Base-by-base conservation (phyloP, 768 basidiomycete genomes). In the Calocera viscosa region DNA sequence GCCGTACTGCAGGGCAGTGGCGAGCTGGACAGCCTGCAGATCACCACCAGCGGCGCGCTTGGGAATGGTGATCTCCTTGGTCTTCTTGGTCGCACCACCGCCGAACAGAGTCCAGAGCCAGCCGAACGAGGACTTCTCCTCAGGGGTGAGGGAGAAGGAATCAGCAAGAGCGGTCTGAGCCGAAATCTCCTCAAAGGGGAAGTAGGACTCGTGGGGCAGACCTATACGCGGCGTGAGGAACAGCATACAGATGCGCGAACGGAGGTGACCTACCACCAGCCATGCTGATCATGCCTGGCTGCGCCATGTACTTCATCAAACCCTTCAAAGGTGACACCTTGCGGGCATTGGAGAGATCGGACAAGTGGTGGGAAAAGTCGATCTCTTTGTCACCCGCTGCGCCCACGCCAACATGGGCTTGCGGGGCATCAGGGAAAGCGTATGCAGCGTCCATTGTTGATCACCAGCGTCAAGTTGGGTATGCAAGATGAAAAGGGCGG, bases 311-410 rank as follows among this genome's bases (percentile, higher is more conserved):
- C 74, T 83, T 84, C 71, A 83, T 81, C 32, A 90, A 74, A 43
- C 80, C 82, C 74, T 91, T 91, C 66, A 91, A 77, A 0, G 88
- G 85, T 41, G 83, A 86, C 1, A 76, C 68, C 32, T 71, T 64
- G 49, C 88, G 78, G 32, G 80, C 78, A 66, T 77, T 79, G 1
- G 86, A 75, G 22, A 86, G 39, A 1, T 75, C 72, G n/a, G 85
- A 88, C 32, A 91, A 76, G 73, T 91, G 90, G 72, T 89, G 86
- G 24, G 84, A 85, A 49, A 90, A 77, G 76, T 91, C 87, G 67
- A 87, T 77, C 53, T 60, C 53, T 30, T 60, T 60, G 43, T 47
- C 72, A 26, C 53, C 53, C 5, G 30, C 14, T 10, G 7, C 10
- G 53, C 53, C 14, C 26, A 60, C 26, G n/a, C 33, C 33, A 22